Evolutionary conservation across 75 land plant genomes (phyloP).

Genomic region (Picea sitchensis): DNA sequence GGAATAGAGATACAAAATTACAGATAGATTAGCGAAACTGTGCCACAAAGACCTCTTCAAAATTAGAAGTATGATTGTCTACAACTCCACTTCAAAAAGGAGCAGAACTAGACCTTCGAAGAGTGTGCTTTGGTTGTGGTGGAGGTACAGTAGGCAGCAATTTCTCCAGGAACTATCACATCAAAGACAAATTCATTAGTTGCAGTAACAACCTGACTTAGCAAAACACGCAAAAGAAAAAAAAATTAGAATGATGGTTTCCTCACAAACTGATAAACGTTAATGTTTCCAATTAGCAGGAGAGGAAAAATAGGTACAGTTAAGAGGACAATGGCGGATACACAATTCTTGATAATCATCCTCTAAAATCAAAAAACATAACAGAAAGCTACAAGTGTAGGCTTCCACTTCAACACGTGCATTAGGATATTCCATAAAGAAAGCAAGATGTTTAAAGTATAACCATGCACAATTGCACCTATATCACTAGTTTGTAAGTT

Average conservation of each 20-base stretch:
- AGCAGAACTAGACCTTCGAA: conserved; percentile 1
- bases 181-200: background rate
- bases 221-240: background rate
- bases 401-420: too few species aligned
- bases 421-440: too few species aligned
- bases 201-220: background rate
- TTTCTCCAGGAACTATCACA: conserved; percentile 6
- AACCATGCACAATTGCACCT: too few species aligned
- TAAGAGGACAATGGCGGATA: background rate
- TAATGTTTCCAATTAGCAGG: background rate
- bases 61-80: background rate
- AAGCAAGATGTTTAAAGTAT: too few species aligned
- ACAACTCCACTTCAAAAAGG: conserved; percentile 11
- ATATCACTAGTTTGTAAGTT: too few species aligned
- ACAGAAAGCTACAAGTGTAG: too few species aligned
- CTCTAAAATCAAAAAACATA: too few species aligned
- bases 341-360: background rate
- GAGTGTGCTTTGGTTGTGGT: conserved; percentile 2
- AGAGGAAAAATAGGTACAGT: background rate
- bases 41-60: background rate
- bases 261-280: background rate
- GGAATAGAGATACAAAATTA: conserved; percentile 9
- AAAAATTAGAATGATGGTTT: background rate
- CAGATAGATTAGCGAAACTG: conserved; percentile 2
- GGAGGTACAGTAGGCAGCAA: background rate